These are phyloP conservation scores for Anaeramoeba ignava DNA, from an alignment of 78 protist genomes.

Conservation along the genomic window DNA sequence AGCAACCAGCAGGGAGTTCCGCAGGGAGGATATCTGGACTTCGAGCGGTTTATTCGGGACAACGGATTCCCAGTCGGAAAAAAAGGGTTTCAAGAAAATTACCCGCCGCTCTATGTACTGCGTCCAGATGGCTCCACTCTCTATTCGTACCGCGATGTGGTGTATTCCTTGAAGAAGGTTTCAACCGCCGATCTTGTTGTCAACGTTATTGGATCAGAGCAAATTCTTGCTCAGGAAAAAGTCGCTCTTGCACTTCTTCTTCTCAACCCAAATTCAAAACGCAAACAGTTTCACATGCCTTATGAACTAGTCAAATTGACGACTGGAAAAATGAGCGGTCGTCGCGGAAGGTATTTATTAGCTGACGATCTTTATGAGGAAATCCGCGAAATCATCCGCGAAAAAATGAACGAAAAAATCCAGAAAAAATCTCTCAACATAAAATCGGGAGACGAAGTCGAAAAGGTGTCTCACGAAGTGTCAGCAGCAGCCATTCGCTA, in stretches of 20 bases:
- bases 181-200: constrained; percentile 17
- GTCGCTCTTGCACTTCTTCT: constrained; percentile 23
- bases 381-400: constrained; percentile 8
- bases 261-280: constrained; percentile 13
- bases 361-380: constrained; percentile 36
- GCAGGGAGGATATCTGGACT: constrained; percentile 33
- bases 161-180: constrained; percentile 35
- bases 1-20: constrained; percentile 28
- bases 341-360: constrained; percentile 28
- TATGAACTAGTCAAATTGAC: constrained; percentile 36
- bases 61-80: constrained; percentile 20
- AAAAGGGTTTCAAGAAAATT: constrained; percentile 20
- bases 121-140: constrained; percentile 41
- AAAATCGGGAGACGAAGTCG: constrained; percentile 5
- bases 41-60: constrained; percentile 19
- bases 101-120: constrained; percentile 29
- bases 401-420: constrained; percentile 8
- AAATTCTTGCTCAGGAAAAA: constrained; percentile 41
- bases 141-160: constrained; percentile 39
- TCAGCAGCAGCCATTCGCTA: constrained; percentile 28
- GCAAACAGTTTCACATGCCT: constrained; percentile 23
- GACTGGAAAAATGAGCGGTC: constrained; percentile 32
- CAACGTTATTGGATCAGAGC: constrained; percentile 35
- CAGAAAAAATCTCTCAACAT: constrained; percentile 5
- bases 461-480: constrained; percentile 25